Conservation (phyloP, 1,139 yeast genomes). For the Suhomyces panamericanus region DNA sequence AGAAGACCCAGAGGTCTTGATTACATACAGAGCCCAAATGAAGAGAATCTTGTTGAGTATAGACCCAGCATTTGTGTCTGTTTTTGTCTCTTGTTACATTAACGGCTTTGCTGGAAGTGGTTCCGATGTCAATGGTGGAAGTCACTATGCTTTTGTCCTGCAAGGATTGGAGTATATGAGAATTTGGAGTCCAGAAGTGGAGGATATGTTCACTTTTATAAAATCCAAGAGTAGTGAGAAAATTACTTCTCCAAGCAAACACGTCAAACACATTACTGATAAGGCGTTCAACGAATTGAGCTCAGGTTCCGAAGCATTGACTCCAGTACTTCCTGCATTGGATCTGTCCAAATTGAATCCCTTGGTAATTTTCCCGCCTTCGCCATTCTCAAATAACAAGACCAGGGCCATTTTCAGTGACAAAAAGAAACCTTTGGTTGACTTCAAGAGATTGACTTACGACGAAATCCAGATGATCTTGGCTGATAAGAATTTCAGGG, state of each 20-base stretch:
- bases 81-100: conserved; percentile 33
- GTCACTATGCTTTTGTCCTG: conserved; percentile 34
- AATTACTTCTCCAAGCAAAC: conserved; percentile 5
- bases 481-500: conserved; percentile 18
- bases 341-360: conserved; percentile 27
- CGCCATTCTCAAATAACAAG: conserved; percentile 26
- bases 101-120: conserved; percentile 33
- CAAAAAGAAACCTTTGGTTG: conserved; percentile 31
- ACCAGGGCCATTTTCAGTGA: conserved; percentile 26
- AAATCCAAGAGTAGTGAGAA: background rate
- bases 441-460: conserved; percentile 29
- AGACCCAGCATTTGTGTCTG: conserved; percentile 34
- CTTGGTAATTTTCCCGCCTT: conserved; percentile 33
- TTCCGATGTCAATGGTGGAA: conserved; percentile 21
- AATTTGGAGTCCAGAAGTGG: conserved; percentile 39
- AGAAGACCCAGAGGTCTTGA: conserved; percentile 22
- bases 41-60: conserved; percentile 26
- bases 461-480: conserved; percentile 21
- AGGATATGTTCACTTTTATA: conserved; percentile 21
- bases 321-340: conserved; percentile 1
- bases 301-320: background rate
- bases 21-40: conserved; percentile 21
- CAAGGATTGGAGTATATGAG: conserved; percentile 31
- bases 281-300: conserved; percentile 11
- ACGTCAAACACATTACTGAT: conserved; percentile 19